Evolutionary conservation across 306 rosid species (phyloP).

Genomic region (Cicer arietinum): DNA sequence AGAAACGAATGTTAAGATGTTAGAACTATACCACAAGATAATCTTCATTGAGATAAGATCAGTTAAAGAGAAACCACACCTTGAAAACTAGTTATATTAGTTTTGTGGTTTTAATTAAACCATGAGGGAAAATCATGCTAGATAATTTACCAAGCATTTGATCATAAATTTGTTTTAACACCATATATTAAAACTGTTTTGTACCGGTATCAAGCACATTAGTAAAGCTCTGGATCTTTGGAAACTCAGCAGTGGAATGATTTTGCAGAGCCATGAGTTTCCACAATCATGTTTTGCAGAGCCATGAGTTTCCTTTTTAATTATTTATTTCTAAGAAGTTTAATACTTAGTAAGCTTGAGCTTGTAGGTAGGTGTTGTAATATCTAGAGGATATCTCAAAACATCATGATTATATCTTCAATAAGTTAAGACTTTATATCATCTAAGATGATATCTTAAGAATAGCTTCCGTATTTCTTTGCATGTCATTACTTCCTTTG

Average conservation of each 20-base stretch:
- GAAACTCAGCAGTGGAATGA: too few relatives aligned
- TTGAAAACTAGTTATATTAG: background rate
- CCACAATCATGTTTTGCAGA: background rate
- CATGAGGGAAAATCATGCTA: background rate
- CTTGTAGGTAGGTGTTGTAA: too few relatives aligned
- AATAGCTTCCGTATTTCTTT: background rate
- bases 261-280: conserved; percentile 3
- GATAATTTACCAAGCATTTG: background rate
- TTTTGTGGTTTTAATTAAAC: background rate
- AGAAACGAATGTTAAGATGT: background rate
- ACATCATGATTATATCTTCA: background rate
- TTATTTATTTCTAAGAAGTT: too few relatives aligned
- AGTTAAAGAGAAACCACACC: conserved; percentile 20
- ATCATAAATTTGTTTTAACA: background rate
- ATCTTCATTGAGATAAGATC: conserved; percentile 2
- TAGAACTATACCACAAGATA: conserved; percentile 1
- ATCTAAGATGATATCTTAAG: conserved; percentile 3
- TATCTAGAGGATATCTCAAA: too few relatives aligned
- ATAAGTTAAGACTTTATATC: conserved; percentile 8
- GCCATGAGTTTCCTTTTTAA: background rate
- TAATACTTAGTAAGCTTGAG: too few relatives aligned
- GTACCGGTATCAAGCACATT: background rate
- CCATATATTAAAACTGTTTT: background rate
- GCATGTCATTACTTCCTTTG: background rate
- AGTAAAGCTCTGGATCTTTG: background rate